Base-by-base conservation (phyloP, 805 yeast species). In the Candida silvatica region DNA sequence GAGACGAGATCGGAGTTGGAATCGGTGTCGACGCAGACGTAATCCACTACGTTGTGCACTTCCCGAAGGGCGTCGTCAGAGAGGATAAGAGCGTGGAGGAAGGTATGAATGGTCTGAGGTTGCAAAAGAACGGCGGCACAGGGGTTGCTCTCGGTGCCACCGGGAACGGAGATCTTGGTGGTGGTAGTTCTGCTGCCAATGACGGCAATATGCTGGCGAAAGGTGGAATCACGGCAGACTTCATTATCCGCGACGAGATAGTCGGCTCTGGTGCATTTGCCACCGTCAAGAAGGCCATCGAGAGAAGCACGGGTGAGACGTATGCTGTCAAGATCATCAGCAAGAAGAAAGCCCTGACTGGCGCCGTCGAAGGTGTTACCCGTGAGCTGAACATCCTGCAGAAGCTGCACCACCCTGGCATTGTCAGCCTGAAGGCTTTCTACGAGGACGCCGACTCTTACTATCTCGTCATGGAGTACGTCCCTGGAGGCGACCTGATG, bases 201-300 rank as follows among this genome's bases (percentile, higher is more conserved):
- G 34, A 5, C 11, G 9, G n/a, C 7, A 20, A 9, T 19, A 14
- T 8, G n/a, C 16, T 12, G 34, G 18, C 11, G 16, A 12, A 20
- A 15, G 40, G 43, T 8, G 48, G 69, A 39, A 42, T 60, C 12
- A 46, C 51, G 33, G 44, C 45, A 16, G 62, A 80, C 48, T 92
- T 79, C 56, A 80, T 84, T 11, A 74, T 90, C 16, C 73, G 80
- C 39, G 84, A 80, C 52, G 95, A 83, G 49, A 78, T 84, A 12
- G 83, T 90, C 2, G 98, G 98, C 1, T 92, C 86, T 48, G 98
- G 98, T n/a, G 97, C 97, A 7, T 90, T 90, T 68, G 97, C 97
- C 5, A 82, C 88, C 2, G 98, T 92, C 20, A 80, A 86, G 45
- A 85, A 85, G 52, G 96, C 94, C 4, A 76, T 88, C 1, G 92